Evolutionary conservation across 768 basidiomycete genomes (phyloP), one percentile per base, ranked within the genome.

Genomic region (Tylopilus vinaceipallidus): DNA sequence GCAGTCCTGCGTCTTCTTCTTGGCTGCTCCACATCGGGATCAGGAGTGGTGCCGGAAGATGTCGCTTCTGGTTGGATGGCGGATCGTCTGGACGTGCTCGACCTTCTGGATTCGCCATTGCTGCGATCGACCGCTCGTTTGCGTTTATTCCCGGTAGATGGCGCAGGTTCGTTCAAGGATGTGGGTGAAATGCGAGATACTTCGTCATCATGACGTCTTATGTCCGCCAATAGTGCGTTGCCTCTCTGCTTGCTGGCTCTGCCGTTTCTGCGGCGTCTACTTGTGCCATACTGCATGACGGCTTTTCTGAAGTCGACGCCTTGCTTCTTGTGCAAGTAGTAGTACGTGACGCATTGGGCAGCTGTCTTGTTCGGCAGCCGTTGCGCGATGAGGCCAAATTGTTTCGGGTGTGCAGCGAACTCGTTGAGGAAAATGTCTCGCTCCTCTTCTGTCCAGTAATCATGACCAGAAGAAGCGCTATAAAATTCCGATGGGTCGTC

Each of bases 251-350:
- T 90, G 44, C 79, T 82, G n/a, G 67, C 65, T 59, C 81, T 72
- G 19, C 79, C 78, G 13, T 68, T 70, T 44, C 85, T 76, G 58
- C 77, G 80, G 36, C 86, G 78, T 61, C 85, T 86, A 51, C 79
- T 82, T 1, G 82, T 79, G 13, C 81, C 84, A 54, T 81, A 79
- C 57, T 79, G 80, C 40, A 82, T 72, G 20, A 91, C 76, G 14
- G 88, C 82, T 56, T 84, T 81, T 48, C 89, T 82, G 70, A 93
- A 95, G 69, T 94, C 87, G 62, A 94, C 90, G 32, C 78, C 69
- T 58, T 78, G 79, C 71, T 93, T 92, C 78, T 98, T 98, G 72
- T 94, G 90, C 43, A 95, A 74, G 67, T 98, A 98, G 70, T 98
- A 98, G 70, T 83, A 95, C 42, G 86, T 81, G 39, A 98, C 89